phyloP scores from a whole-genome alignment of 805 yeast species.

The Ogataea polymorpha region DNA sequence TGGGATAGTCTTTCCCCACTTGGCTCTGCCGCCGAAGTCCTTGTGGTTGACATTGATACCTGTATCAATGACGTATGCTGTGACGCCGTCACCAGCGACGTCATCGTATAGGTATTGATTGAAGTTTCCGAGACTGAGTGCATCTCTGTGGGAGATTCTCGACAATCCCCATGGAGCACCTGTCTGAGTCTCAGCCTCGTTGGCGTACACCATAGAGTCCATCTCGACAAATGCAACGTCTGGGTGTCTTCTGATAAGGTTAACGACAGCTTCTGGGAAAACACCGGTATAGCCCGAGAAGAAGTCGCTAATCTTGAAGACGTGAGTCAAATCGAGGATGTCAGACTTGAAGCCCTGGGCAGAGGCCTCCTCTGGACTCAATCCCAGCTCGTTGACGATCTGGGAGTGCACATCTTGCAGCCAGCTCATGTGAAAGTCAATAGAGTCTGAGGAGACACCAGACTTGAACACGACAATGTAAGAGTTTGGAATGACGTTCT shows the following conservation, averaged over 20 bases:
- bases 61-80: conserved; percentile 85
- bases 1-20: conserved; percentile 84
- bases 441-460: conserved; percentile 48
- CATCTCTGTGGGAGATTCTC: conserved; percentile 79
- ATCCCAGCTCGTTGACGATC: conserved; percentile 28
- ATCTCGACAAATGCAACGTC: conserved; percentile 61
- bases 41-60: conserved; percentile 75
- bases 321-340: conserved; percentile 56
- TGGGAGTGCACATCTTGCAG: conserved; percentile 52
- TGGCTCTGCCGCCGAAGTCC: conserved; percentile 81
- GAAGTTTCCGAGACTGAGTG: conserved; percentile 63
- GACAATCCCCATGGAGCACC: conserved; percentile 96
- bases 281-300: conserved; percentile 82
- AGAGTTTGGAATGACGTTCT: conserved; percentile 60
- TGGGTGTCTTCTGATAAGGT: conserved; percentile 58
- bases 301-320: conserved; percentile 54
- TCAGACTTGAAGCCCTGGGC: conserved; percentile 11
- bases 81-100: conserved; percentile 79
- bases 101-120: conserved; percentile 71
- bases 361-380: conserved; percentile 19
- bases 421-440: conserved; percentile 66
- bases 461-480: conserved; percentile 86
- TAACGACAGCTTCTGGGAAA: conserved; percentile 73
- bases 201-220: conserved; percentile 68
- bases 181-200: conserved; percentile 62